A percentile compares a stretch with the other conserved stretches of the same genome.
phyloP scores from a whole-genome alignment of 306 rosid genomes.

The Erythrophleum fordii region DNA sequence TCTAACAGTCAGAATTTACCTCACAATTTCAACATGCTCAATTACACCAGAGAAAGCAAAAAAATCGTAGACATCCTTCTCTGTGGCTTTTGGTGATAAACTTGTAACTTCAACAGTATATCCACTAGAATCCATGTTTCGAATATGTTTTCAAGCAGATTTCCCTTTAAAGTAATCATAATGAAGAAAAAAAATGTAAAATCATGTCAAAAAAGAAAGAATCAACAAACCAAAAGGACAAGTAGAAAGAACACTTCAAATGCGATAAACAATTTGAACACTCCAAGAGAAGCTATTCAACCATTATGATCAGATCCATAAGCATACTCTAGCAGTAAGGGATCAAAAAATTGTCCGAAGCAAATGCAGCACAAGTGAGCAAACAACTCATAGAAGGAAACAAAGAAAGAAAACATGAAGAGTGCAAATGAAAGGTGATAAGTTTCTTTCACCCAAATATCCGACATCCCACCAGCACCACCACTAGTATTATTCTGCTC shows the following conservation, averaged over 20 bases:
- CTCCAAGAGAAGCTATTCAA: background rate
- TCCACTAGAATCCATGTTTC: conserved; percentile 51
- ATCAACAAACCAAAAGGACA: background rate
- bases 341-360: background rate
- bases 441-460: too few relatives aligned
- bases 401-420: background rate
- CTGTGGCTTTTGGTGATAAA: conserved; percentile 62
- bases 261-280: background rate
- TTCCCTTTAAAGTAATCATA: background rate
- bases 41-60: conserved; percentile 71
- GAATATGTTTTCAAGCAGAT: background rate
- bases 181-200: background rate
- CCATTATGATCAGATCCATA: background rate
- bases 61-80: conserved; percentile 67
- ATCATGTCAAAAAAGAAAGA: conserved; percentile 21
- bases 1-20: conserved; percentile 29
- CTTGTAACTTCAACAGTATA: conserved; percentile 68
- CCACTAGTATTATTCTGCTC: background rate
- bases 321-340: background rate
- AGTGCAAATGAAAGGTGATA: background rate
- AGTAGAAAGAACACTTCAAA: background rate
- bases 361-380: background rate
- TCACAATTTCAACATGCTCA: conserved; percentile 58
- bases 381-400: conserved; percentile 7
- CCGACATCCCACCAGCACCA: too few relatives aligned